phyloP scores from a whole-genome alignment of 2,329 filamentous ascomycete genomes.

The Stagonosporopsis rhizophila region DNA sequence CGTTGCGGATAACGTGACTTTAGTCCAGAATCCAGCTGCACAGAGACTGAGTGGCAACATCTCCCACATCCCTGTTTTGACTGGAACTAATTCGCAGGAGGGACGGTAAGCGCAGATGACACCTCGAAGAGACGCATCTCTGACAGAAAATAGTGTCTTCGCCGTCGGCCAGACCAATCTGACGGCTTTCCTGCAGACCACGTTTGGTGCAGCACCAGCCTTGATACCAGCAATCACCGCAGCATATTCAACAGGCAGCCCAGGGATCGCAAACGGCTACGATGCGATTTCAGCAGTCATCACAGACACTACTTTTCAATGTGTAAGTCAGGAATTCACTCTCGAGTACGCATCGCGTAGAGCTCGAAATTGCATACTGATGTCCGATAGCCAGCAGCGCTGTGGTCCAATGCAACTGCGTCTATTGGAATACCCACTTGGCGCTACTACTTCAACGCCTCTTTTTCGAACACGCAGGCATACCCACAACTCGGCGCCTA shows the following conservation, averaged over 20 bases:
- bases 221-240: constrained; percentile 26
- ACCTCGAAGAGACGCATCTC: background rate
- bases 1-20: constrained; percentile 32
- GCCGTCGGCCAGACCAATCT: constrained; percentile 26
- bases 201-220: constrained; percentile 18
- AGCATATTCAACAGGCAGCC: constrained; percentile 31
- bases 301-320: constrained; percentile 30
- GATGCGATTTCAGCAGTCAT: constrained; percentile 28
- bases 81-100: constrained; percentile 38
- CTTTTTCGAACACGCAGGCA: constrained; percentile 33
- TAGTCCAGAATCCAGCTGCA: constrained; percentile 25
- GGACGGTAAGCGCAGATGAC: constrained; percentile 19
- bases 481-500: constrained; percentile 26
- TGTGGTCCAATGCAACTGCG: constrained; percentile 35
- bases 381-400: constrained; percentile 18
- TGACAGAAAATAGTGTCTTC: constrained; percentile 24
- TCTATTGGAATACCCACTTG: constrained; percentile 32
- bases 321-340: constrained; percentile 7
- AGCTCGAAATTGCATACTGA: background rate
- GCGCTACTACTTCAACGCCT: constrained; percentile 42
- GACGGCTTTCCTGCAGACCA: constrained; percentile 26
- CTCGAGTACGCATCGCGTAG: no score
- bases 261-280: constrained; percentile 22
- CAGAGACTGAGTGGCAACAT: constrained; percentile 31
- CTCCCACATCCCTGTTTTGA: constrained; percentile 35